Base-by-base conservation (phyloP, 1,284 basidiomycete species). In the Cryptococcus maquisensis region DNA sequence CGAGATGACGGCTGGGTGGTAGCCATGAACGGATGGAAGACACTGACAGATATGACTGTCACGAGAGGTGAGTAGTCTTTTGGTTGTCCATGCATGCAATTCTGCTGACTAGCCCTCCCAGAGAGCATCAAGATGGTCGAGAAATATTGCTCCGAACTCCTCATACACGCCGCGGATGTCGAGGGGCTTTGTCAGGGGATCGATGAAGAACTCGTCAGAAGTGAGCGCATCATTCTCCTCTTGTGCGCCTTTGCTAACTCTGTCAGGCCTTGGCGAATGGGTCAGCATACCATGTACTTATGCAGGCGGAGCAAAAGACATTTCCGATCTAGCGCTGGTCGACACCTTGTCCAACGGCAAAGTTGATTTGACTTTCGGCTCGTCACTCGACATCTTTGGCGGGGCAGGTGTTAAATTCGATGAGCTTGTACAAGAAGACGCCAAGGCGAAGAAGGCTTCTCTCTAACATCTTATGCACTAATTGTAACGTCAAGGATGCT, bases 11-110 rank as follows among this genome's bases (percentile, higher is more conserved):
- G 80, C 61, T 99, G 96, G 96, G 81, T 93, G 37, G 89, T 99
- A 7, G 94, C 96, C 0, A 98, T 96, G 93, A 97, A 98, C 77
- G 90, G 93, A 68, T 99, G 96, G 96, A 94, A 97, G 74, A 87
- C 89, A 54, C 82, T 97, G 51, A 98, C 96, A 0, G 90, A 98
- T 67, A 91, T 92, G 86, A 86, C 89, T 67, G 89, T 99, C 18
- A 87, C 82, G 56, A 79, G 86, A 87, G 87, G 90, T 85, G 54
- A 58, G 76, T 66, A 26, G 12, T 8, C 16, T 23, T 46, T 47
- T 23, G 18, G 12, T 13, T 16, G 20, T n/a, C 18, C 37, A 24
- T n/a, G 5, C 28, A 21, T 48, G 28, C 8, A 38, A 49, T 16
- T 16, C 20, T 7, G 36, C 24, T 28, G 47, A 49, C 12, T 7